Conservation (phyloP, 306 rosid species). For the Cucurbita pepo region DNA sequence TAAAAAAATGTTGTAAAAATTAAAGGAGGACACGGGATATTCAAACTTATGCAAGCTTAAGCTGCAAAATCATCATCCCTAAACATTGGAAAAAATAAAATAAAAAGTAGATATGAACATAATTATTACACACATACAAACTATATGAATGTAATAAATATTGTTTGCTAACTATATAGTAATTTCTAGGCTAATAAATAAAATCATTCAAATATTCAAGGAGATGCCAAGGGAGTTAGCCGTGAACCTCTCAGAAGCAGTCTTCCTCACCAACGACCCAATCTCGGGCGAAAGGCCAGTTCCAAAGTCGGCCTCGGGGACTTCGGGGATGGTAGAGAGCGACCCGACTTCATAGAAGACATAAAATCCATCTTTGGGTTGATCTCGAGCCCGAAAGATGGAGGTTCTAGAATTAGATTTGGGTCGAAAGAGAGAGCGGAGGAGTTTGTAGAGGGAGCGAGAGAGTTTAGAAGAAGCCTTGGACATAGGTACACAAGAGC, state of each 20-base stretch:
- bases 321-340: slow-evolving; percentile 61
- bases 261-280: slow-evolving; percentile 29
- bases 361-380: slow-evolving; percentile 31
- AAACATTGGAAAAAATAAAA: background rate
- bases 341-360: slow-evolving; percentile 49
- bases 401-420: slow-evolving; percentile 4
- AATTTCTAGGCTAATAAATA: background rate
- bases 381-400: slow-evolving; percentile 15
- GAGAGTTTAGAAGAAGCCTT: slow-evolving; percentile 42
- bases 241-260: slow-evolving; percentile 40
- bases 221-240: slow-evolving; percentile 33
- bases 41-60: background rate
- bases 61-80: background rate
- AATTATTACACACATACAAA: background rate
- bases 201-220: slow-evolving; percentile 5
- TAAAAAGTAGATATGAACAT: background rate
- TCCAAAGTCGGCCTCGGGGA: slow-evolving; percentile 35
- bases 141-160: background rate
- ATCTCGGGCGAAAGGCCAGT: slow-evolving; percentile 40
- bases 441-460: slow-evolving; percentile 46
- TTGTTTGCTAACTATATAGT: background rate
- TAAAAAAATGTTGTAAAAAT: no score
- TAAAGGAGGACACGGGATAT: background rate
- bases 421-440: slow-evolving; percentile 51
- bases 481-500: background rate